Percentiles rank a stretch among this genome's conserved stretches.
Conservation (phyloP, 1,284 basidiomycete genomes). For the Tilletia indica region DNA sequence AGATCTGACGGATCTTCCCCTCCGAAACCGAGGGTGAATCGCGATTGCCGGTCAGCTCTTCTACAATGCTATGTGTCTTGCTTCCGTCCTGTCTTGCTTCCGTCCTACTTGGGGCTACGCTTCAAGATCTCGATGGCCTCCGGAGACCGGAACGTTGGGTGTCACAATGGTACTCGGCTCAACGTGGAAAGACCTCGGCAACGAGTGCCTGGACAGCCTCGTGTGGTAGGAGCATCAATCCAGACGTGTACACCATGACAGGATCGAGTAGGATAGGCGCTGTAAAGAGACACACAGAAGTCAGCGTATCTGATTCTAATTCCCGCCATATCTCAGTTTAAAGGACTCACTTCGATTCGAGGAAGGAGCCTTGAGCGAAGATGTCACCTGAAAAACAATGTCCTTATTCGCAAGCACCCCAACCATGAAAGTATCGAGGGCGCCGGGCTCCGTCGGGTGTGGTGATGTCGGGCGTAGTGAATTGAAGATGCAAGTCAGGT, state of each 20-base stretch:
- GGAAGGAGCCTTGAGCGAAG: constrained; percentile 38
- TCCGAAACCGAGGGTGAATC: no score
- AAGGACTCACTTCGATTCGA: not conserved
- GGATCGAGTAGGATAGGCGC: constrained; percentile 60
- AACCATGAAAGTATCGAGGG: constrained; percentile 74
- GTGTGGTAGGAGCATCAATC: constrained; percentile 72
- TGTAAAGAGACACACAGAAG: constrained; percentile 59
- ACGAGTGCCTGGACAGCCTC: constrained; percentile 69
- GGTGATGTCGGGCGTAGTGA: no score
- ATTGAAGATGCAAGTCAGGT: no score
- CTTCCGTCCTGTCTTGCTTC: not conserved
- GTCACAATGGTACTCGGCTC: constrained; percentile 67
- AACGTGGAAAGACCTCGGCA: constrained; percentile 69
- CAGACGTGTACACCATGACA: constrained; percentile 88
- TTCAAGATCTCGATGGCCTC: constrained; percentile 61
- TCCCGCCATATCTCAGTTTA: constrained; percentile 75
- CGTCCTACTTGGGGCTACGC: constrained; percentile 54
- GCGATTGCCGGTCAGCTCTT: no score
- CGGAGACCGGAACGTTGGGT: constrained; percentile 71
- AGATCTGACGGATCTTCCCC: no score
- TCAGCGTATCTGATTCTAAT: constrained; percentile 76
- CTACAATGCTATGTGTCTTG: no score
- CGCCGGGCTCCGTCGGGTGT: no score
- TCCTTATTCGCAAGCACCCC: constrained; percentile 71
- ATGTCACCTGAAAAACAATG: constrained; percentile 58